These are phyloP conservation scores for Achaetomium macrosporum DNA, from an alignment of 2,329 filamentous ascomycete species.

Conservation along the genomic window DNA sequence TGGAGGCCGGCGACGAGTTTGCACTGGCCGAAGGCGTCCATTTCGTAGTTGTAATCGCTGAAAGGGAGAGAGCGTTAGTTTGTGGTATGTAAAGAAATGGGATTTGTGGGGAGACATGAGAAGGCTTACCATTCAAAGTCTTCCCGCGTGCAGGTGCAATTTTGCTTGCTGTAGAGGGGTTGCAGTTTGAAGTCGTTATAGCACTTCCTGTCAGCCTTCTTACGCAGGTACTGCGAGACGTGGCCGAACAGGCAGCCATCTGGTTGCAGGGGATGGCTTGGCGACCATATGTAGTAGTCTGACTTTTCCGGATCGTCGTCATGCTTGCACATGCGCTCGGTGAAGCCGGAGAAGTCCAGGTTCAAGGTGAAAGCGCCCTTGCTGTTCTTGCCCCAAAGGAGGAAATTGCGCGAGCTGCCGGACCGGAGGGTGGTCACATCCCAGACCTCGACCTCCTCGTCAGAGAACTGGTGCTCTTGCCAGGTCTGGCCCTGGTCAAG, in stretches of 20 bases:
- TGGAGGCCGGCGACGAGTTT: slow-evolving; percentile 65
- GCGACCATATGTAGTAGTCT: slow-evolving; percentile 85
- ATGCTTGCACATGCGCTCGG: slow-evolving; percentile 65
- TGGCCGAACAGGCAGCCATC: slow-evolving; percentile 91
- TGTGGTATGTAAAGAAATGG: slow-evolving; percentile 1
- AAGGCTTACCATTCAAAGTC: slow-evolving; percentile 84
- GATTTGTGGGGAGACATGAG: background rate
- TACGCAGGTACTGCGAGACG: slow-evolving; percentile 81
- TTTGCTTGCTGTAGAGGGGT: slow-evolving; percentile 64
- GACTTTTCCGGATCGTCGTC: slow-evolving; percentile 49
- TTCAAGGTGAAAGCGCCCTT: slow-evolving; percentile 67
- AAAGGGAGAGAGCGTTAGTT: slow-evolving; percentile 24
- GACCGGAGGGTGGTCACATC: slow-evolving; percentile 86
- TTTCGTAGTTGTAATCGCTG: slow-evolving; percentile 91
- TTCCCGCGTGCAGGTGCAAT: slow-evolving; percentile 75
- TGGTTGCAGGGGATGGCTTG: slow-evolving; percentile 71
- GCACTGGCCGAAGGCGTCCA: slow-evolving; percentile 71
- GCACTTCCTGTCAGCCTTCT: slow-evolving; percentile 71
- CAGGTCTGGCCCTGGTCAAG: slow-evolving; percentile 73
- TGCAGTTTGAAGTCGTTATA: slow-evolving; percentile 72
- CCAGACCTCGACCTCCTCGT: slow-evolving; percentile 63
- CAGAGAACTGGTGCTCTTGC: slow-evolving; percentile 67
- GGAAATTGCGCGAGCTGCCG: slow-evolving; percentile 83
- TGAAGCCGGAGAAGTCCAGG: slow-evolving; percentile 79
- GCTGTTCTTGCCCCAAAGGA: slow-evolving; percentile 72